Percentiles rank a stretch among this genome's conserved stretches.
Conservation (phyloP, 2,329 filamentous ascomycete species). For the Xylariaceae sp. region DNA sequence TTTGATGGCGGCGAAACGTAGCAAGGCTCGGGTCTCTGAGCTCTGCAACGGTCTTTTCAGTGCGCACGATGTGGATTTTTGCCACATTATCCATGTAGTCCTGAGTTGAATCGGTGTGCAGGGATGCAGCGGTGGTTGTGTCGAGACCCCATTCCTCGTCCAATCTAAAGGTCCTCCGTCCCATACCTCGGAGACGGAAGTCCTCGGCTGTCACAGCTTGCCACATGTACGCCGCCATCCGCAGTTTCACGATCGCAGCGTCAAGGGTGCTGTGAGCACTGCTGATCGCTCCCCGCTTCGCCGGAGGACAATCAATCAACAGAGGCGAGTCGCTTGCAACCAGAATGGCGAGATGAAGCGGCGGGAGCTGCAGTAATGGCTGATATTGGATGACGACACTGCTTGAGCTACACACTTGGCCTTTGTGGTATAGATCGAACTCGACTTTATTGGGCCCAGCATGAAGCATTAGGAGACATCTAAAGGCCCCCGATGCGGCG, state of each 20-base stretch:
- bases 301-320: slow-evolving; percentile 63
- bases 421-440: slow-evolving; percentile 8
- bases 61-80: slow-evolving; percentile 66
- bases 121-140: slow-evolving; percentile 33
- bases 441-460: slow-evolving; percentile 11
- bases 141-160: slow-evolving; percentile 71
- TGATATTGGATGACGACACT: slow-evolving; percentile 43
- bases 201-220: slow-evolving; percentile 74
- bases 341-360: slow-evolving; percentile 68
- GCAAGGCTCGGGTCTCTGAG: slow-evolving; percentile 61
- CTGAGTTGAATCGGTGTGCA: slow-evolving; percentile 1
- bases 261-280: slow-evolving; percentile 47
- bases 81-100: slow-evolving; percentile 57
- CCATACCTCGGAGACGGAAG: slow-evolving; percentile 66
- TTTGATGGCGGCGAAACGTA: slow-evolving; percentile 53
- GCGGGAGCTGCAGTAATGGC: slow-evolving; percentile 51
- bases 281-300: slow-evolving; percentile 55
- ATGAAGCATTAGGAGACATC: slow-evolving; percentile 15
- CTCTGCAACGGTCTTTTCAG: slow-evolving; percentile 62
- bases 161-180: slow-evolving; percentile 65
- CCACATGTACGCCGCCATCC: slow-evolving; percentile 72
- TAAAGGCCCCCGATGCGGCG: slow-evolving; percentile 3
- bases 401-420: not conserved
- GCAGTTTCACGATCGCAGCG: slow-evolving; percentile 64
- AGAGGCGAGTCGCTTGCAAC: slow-evolving; percentile 66